Evolutionary conservation across 2,329 filamentous ascomycete species (phyloP), one percentile per base, ranked within the genome.

Genomic region (Cordyceps sp.): DNA sequence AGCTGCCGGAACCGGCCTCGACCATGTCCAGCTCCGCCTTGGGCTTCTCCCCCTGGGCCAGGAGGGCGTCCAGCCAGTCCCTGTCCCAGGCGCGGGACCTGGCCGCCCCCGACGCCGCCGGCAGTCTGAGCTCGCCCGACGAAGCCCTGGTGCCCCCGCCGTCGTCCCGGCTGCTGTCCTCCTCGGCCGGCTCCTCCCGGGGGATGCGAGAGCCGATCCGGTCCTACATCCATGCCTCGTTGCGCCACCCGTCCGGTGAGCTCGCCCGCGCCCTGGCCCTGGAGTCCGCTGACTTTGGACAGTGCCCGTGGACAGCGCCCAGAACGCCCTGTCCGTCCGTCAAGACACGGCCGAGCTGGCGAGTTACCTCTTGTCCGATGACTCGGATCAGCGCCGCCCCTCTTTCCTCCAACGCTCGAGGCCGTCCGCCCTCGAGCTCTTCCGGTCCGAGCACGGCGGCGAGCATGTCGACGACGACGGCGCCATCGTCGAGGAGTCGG

Each of bases 271-370:
- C 10, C 10, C 10, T 9, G 12, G 5, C 9, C 15, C 12, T 5
- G 10, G 9, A 18, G 18, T 17, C 18, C 16, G 16, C 33, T 35
- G 20, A 35, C 33, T 14, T 7, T n/a, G n/a, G 30, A 26, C 40
- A 70, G 64, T 58, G 25, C 64, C 66, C 14, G 48, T 70, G 54
- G 80, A 88, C 48, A 78, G 72, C 43, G 68, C 73, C 14, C 72
- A 82, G 43, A 81, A 82, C 52, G 79, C 82, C 22, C 73, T 76
- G 36, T 80, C 75, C 41, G 78, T 93, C 26, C 78, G 85, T 40
- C 78, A 90, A 54, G 78, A 90, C 48, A 92, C 85, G 3, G 82
- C 84, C 32, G 83, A 93, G 54, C 64, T 93, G 35, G 85, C 85
- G 27, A 83, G 73, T 14, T 84, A 86, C 49, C 76, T 83, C 31